These are phyloP conservation scores for Leccinum boreale DNA, from an alignment of 768 basidiomycete genomes.

Conservation along the genomic window DNA sequence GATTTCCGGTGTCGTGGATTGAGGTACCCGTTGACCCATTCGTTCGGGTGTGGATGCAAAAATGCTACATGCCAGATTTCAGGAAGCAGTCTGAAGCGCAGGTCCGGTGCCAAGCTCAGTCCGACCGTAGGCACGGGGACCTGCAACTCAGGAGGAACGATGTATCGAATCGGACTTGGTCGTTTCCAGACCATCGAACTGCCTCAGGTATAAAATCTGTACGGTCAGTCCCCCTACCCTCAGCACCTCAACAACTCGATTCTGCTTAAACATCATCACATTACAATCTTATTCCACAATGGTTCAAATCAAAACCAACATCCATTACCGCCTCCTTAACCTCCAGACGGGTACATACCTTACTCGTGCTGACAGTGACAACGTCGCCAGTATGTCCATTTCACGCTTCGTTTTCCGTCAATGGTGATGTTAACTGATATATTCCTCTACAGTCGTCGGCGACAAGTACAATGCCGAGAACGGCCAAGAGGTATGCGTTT, in stretches of 20 bases:
- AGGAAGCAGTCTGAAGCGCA: not conserved
- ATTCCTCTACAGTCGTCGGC: not conserved
- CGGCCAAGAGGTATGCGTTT: not conserved
- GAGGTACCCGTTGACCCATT: not conserved
- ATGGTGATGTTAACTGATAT: not conserved
- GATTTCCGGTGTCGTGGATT: not conserved
- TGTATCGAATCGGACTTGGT: not conserved
- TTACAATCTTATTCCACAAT: not conserved
- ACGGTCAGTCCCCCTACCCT: not conserved
- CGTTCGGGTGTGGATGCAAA: not conserved
- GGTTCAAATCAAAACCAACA: not conserved
- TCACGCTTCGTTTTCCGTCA: not conserved
- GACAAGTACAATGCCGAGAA: not conserved
- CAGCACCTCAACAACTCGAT: not conserved
- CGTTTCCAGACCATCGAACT: not conserved
- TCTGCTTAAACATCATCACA: not conserved
- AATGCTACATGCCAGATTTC: not conserved
- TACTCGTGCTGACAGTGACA: not conserved
- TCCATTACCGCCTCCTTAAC: not conserved
- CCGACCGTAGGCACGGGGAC: not conserved
- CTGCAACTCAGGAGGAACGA: not conserved
- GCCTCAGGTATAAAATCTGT: not conserved
- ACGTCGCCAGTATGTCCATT: not conserved
- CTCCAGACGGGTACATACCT: not conserved
- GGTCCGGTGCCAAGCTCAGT: not conserved